phyloP scores from a whole-genome alignment of 2,329 filamentous ascomycete genomes.

The Zymoseptoria crescenta region DNA sequence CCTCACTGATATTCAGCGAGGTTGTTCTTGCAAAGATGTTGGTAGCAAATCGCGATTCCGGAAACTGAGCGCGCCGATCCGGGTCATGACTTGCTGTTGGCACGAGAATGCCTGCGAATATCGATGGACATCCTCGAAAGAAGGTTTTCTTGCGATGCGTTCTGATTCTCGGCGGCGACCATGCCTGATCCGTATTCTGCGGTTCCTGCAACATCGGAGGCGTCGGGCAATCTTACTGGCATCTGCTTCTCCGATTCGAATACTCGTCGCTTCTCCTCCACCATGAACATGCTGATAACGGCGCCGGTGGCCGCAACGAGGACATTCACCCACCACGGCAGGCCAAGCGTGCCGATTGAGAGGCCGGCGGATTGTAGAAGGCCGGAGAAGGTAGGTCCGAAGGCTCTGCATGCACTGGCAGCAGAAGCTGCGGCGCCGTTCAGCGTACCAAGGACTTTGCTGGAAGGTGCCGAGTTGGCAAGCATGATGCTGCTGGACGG shows the following conservation, averaged over 20 bases:
- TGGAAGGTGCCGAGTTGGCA: constrained; percentile 78
- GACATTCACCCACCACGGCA: constrained; percentile 90
- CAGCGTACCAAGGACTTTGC: constrained; percentile 78
- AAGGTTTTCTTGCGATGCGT: constrained; percentile 21
- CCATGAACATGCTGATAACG: constrained; percentile 64
- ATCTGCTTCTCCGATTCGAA: constrained; percentile 23
- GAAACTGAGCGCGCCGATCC: background rate
- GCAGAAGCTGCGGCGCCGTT: constrained; percentile 89
- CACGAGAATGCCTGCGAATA: constrained; percentile 15
- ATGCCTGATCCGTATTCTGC: constrained; percentile 17
- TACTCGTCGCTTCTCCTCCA: constrained; percentile 25
- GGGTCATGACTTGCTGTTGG: constrained; percentile 17
- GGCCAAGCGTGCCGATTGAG: constrained; percentile 70
- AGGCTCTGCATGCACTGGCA: constrained; percentile 77
- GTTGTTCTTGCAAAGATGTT: background rate
- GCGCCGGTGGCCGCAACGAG: constrained; percentile 68
- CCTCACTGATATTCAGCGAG: background rate
- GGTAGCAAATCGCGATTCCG: background rate
- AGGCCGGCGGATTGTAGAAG: constrained; percentile 75
- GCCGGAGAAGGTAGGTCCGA: constrained; percentile 83
- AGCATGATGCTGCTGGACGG: constrained; percentile 84
- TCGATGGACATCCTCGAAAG: constrained; percentile 19
- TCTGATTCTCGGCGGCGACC: constrained; percentile 20
- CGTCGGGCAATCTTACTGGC: constrained; percentile 10
- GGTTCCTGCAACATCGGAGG: constrained; percentile 14